Evolutionary conservation across 345 rosid genomes (phyloP).

Genomic region (Angophora floribunda): DNA sequence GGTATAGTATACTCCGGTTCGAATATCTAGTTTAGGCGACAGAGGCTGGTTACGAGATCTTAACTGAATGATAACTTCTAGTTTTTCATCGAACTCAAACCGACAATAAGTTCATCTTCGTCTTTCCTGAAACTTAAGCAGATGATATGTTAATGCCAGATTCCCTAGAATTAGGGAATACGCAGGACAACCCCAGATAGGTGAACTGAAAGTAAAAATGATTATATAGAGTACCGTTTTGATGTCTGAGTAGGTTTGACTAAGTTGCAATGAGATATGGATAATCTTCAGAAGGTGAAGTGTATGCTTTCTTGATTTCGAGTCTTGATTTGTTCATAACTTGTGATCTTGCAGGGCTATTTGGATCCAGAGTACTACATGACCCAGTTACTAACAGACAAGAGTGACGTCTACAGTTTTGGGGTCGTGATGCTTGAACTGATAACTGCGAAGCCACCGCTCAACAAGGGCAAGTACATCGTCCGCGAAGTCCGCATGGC

Average conservation of each 20-base stretch:
- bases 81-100: neutral
- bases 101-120: neutral
- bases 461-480: constrained; percentile 8
- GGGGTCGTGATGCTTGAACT: constrained; percentile 21
- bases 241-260: neutral
- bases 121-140: neutral
- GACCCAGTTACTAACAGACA: constrained; percentile 15
- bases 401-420: constrained; percentile 21
- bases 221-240: neutral
- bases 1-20: neutral
- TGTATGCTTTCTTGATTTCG: neutral
- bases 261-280: neutral
- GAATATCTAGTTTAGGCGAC: neutral
- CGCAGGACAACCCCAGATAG: neutral
- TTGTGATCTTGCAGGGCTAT: constrained; percentile 7
- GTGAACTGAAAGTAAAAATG: neutral
- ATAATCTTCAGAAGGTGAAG: neutral
- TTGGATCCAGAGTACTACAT: constrained; percentile 22
- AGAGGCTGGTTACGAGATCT: neutral
- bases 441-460: constrained; percentile 10
- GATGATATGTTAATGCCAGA: neutral
- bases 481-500: constrained; percentile 5
- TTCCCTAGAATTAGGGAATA: neutral
- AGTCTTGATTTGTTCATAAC: neutral
- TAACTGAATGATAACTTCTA: neutral